phyloP scores from a whole-genome alignment of 192 early-diverging fungal species.

The Podila epicladia region DNA sequence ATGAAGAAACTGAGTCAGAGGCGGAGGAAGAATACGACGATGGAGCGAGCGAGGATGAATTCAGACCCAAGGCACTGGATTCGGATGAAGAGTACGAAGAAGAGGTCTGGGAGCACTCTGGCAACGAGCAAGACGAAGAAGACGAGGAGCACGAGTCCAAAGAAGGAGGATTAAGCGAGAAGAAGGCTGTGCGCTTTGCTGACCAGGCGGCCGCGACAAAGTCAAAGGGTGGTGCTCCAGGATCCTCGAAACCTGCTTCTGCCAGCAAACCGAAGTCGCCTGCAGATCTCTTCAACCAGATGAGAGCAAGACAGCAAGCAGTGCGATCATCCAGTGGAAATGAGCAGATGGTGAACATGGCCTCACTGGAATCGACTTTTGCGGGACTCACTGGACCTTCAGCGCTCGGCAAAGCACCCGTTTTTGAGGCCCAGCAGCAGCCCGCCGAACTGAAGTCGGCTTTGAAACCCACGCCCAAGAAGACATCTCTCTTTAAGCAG shows the following conservation, averaged over 20 bases:
- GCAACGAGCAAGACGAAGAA: conserved; percentile 52
- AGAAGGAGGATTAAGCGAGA: background rate
- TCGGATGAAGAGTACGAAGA: conserved; percentile 55
- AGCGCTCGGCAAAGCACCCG: conserved; percentile 1
- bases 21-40: conserved; percentile 40
- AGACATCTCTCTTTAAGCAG: conserved; percentile 31
- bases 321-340: background rate
- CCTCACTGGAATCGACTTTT: conserved; percentile 29
- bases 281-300: conserved; percentile 37
- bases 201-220: conserved; percentile 30
- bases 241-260: background rate
- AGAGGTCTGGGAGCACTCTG: conserved; percentile 54
- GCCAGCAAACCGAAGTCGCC: conserved; percentile 43
- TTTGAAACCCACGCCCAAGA: conserved; percentile 32
- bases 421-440: conserved; percentile 18
- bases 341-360: conserved; percentile 33
- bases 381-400: conserved; percentile 7
- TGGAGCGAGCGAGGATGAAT: conserved; percentile 45
- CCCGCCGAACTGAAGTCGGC: conserved; percentile 30
- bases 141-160: conserved; percentile 18
- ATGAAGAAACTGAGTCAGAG: conserved; percentile 50
- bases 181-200: conserved; percentile 43
- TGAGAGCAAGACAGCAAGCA: conserved; percentile 31
- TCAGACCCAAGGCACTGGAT: conserved; percentile 52
- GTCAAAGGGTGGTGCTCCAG: background rate